Evolutionary conservation across 257 asterid genomes (phyloP), one percentile per base, ranked within the genome.

Genomic region (Phtheirospermum japonicum): DNA sequence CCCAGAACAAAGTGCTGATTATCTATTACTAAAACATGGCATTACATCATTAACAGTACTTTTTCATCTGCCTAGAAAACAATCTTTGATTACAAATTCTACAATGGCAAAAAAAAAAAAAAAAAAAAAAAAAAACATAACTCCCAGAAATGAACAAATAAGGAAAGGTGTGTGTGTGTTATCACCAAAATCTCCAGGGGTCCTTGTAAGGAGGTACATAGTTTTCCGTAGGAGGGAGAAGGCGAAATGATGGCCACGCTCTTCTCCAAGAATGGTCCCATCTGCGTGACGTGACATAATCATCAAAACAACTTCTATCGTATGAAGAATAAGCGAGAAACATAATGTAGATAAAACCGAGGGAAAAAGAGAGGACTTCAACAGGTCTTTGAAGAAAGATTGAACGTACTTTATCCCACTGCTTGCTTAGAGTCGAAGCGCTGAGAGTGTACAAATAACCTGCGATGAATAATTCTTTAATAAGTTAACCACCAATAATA

Each of bases 161-260:
- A 57, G 33, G 34, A 50, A 9, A 43, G 53, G 42, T 58, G 34
- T 2, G 16, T 83, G 43, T 37, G 43, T 8, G 39, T 11, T 17
- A 13, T 46, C 92, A 88, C 96, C 96, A 88, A 81, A 91, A 88
- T 76, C 98, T 88, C 97, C 97, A 88, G 0, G 98, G 97, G 65
- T 91, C 98, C 82, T 86, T 84, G 76, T 65, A 87, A 4, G 99
- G 99, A 56, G 97, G 99, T 46, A 93, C 97, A 70, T 93, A 93
- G 56, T 73, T 82, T 64, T 93, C 95, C 16, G 94, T 87, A 12
- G 97, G 94, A 73, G 97, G 82, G 31, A 83, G 76, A 72, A 93
- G 95, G 19, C 84, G 85, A 71, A 92, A 92, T 31, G 99, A 93
- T 4, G 77, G 77, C 89, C 53, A 80, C 91, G 0, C 90, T 77